Base-by-base conservation (phyloP, 2,329 filamentous ascomycete genomes). In the Aspergillus candidus region DNA sequence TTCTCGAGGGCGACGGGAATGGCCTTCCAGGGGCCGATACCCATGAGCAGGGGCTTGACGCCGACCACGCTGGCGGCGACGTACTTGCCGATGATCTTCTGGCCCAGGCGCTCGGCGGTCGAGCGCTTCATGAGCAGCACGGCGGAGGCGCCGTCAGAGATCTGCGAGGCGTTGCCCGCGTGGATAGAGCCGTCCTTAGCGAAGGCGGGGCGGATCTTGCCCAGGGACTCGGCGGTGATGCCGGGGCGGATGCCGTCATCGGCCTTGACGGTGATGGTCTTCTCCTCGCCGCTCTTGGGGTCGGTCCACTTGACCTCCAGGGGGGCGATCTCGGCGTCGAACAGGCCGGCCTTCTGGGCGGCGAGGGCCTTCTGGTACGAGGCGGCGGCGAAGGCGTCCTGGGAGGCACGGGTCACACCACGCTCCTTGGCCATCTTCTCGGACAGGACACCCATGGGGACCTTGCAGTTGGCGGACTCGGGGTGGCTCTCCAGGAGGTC, bases 121-220 rank as follows among this genome's bases (percentile, higher is more conserved):
- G 83, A 87, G 44, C 93, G 88, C 75, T 86, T 89, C 93, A 97
- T 97, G 62, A 98, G 77, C 36, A 97, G 79, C 6, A 97, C 91
- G 38, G 93, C 93, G 27, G 93, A 91, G 15, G 93, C 93, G 54
- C 93, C 93, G 71, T 98, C 89, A 27, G 88, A 93, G 65, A 98
- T 89, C 72, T 97, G 93, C 41, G 83, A 89, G 22, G 93, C 91
- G 69, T 97, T 98, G 58, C 93, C 93, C 46, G 88, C 93, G 75
- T 97, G 91, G 72, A 97, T 97, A 60, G 79, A 84, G 35, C 93
- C 93, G 60, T 93, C 85, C 71, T 94, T 89, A 54, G 88, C 82
- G 63, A 97, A 97, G 11, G 91, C 88, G 12, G 91, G 80, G 51
- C 80, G 82, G 68, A 97, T 94, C 80, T 96, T 96, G 70, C 73